phyloP scores from a whole-genome alignment of 169 alveolate species.

The Babesia bovis region DNA sequence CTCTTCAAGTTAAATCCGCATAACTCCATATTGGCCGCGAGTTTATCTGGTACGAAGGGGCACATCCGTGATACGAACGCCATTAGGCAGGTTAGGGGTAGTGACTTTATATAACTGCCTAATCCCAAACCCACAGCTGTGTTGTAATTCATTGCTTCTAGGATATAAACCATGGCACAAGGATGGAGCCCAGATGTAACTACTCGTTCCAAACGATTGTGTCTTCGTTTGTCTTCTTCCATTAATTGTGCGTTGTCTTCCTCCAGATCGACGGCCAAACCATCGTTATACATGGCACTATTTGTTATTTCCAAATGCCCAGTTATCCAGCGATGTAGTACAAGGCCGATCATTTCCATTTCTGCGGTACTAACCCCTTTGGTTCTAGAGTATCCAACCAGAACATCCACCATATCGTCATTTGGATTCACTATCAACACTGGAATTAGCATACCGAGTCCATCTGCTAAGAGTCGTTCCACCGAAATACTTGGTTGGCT shows the following conservation, averaged over 20 bases:
- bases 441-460: constrained; percentile 4
- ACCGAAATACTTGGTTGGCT: background rate
- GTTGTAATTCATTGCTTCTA: background rate
- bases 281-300: background rate
- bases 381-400: constrained; percentile 3
- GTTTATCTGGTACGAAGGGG: constrained; percentile 11
- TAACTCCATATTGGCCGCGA: constrained; percentile 10
- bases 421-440: background rate
- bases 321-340: constrained; percentile 16
- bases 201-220: background rate
- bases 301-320: background rate
- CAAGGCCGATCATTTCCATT: constrained; percentile 7
- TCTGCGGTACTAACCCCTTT: background rate
- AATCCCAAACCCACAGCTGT: background rate
- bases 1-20: constrained; percentile 7
- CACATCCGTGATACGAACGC: background rate
- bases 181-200: constrained; percentile 5
- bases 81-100: background rate
- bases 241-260: background rate
- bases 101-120: background rate
- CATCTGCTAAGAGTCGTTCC: constrained; percentile 1
- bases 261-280: background rate
- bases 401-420: background rate
- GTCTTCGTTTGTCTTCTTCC: too few relatives aligned
- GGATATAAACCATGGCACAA: background rate